Evolutionary conservation across 129 eudicot genomes (phyloP).

Genomic region (Chrysanthemum makinoi): DNA sequence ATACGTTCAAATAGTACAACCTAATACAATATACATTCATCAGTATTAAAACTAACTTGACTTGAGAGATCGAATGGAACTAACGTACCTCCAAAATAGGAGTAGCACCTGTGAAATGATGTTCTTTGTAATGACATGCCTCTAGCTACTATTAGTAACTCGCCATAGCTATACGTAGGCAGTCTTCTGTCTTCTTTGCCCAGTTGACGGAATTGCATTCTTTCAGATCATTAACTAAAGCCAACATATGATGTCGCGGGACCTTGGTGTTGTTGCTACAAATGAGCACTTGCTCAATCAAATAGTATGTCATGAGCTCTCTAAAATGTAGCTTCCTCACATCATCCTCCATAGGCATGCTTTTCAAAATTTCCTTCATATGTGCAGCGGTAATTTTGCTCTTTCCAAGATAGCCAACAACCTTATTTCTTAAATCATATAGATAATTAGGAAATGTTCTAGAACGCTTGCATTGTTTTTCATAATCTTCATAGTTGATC

Average conservation of each 20-base stretch:
- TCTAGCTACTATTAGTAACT: background rate
- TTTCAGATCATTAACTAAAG: background rate
- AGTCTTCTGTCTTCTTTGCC: conserved; percentile 2
- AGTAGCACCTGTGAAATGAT: background rate
- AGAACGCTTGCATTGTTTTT: background rate
- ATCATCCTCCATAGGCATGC: conserved; percentile 8
- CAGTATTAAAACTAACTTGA: too few species aligned
- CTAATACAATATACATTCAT: conserved; percentile 9
- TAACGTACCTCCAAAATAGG: conserved; percentile 9
- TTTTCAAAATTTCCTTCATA: background rate
- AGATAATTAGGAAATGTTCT: background rate
- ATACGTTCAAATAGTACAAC: conserved; percentile 13
- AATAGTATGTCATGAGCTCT: conserved; percentile 7
- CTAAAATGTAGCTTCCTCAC: background rate
- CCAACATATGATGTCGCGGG: background rate
- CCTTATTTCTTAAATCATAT: background rate
- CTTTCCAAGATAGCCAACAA: background rate
- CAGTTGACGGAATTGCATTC: conserved; percentile 5
- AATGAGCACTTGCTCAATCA: conserved; percentile 14
- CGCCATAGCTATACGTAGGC: background rate
- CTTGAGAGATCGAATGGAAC: too few species aligned
- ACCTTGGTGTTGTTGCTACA: background rate
- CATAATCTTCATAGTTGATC: background rate
- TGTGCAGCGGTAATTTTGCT: background rate
- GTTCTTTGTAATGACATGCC: background rate